A percentile compares a stretch with the other conserved stretches of the same genome.
phyloP scores from a whole-genome alignment of 441 rosid genomes.

The Capsella rubella region DNA sequence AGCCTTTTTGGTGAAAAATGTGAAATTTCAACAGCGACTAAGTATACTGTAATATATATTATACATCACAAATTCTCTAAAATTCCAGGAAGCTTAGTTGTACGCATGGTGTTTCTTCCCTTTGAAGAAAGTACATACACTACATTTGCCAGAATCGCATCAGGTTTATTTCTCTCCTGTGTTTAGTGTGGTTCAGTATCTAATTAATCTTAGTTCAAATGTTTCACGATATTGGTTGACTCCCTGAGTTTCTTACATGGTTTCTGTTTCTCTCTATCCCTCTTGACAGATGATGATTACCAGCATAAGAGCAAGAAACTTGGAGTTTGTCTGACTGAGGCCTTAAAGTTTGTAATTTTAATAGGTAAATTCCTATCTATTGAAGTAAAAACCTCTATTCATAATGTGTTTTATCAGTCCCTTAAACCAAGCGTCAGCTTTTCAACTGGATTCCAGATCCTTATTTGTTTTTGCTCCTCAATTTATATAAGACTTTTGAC shows the following conservation, averaged over 20 bases:
- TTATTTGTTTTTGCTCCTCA: not conserved
- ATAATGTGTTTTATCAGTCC: not conserved
- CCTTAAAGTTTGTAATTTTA: conserved; percentile 84
- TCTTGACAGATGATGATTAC: conserved; percentile 60
- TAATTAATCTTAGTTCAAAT: conserved; percentile 15
- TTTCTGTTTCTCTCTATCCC: conserved; percentile 2
- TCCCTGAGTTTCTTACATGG: conserved; percentile 11
- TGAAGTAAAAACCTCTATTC: not conserved
- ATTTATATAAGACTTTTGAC: conserved; percentile 14
- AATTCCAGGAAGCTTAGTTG: conserved; percentile 86
- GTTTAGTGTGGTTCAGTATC: conserved; percentile 24
- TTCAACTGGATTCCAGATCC: not conserved
- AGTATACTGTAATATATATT: not conserved
- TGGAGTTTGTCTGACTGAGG: conserved; percentile 68
- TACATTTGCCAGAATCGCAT: conserved; percentile 93
- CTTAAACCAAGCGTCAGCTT: not conserved
- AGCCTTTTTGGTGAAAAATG: conserved; percentile 40
- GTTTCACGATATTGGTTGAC: conserved; percentile 5
- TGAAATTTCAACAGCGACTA: not conserved
- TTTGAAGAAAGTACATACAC: conserved; percentile 94
- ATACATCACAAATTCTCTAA: conserved; percentile 6
- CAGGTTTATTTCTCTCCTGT: conserved; percentile 81
- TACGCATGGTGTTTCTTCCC: conserved; percentile 91
- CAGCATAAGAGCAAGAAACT: conserved; percentile 62
- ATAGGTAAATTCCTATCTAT: conserved; percentile 58